Evolutionary conservation across 768 basidiomycete genomes (phyloP), one percentile per base, ranked within the genome.

Genomic region (Boletus tomentosulus): DNA sequence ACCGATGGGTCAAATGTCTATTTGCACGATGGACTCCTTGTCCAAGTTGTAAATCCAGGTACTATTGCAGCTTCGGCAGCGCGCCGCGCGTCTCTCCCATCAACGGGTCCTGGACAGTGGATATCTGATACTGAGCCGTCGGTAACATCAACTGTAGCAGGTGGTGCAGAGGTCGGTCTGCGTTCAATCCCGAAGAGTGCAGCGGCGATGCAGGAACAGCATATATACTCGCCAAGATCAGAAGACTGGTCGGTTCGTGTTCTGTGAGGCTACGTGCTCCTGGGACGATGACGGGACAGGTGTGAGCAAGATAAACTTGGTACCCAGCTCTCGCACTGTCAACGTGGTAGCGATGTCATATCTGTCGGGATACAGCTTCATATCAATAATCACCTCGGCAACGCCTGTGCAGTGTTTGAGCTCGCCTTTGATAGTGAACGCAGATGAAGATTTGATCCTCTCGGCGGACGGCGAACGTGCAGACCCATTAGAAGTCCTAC

Each of bases 121-220:
- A 80, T 42, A 85, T 79, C 66, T 86, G 83, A 64, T 84, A 91
- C 57, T 86, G 87, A 19, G 89, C 85, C 2, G 92, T 96, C 3
- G 94, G 94, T 16, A 97, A 70, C 35, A 80, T 82, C 48, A 98
- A 61, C 47, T 90, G 78, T 12, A 98, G 57, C 44, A 97, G 70
- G 70, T 97, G 92, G 43, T 92, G 79, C 3, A 77, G 77, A 7
- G 81, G 75, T 31, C 70, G 69, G 56, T 78, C 77, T n/a, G 69
- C 66, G 51, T 82, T 81, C 35, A 86, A 74, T 25, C 76, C 80
- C 35, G 89, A 86, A 22, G 91, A 89, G 61, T 89, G 89, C 53
- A 91, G 72, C 11, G 92, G 83, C 22, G 92, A 92, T 3, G 85
- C 82, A 0, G 95, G 92, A 50, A 96, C 79, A 1, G 86, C 87